Base-by-base conservation (phyloP, 108 stramenopile species). In the Asterionellopsis glacialis region DNA sequence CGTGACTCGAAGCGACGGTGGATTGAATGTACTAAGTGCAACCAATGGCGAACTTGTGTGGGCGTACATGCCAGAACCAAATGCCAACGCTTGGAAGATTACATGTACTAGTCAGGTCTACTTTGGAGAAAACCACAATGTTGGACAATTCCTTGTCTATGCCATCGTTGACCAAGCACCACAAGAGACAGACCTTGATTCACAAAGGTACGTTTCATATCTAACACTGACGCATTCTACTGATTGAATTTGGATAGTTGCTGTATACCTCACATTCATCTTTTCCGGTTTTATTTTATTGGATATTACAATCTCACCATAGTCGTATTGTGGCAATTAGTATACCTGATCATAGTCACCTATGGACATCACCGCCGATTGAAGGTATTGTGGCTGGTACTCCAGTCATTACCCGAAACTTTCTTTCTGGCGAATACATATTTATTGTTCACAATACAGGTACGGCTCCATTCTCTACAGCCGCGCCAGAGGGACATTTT, bases 321-420 rank as follows among this genome's bases (percentile, higher is more conserved):
- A 57, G 56, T 41, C 15, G 56, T 2, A 57, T 57, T 6, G 40
- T 57, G 13, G 56, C 56, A 22, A 42, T 57, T 6, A 14, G 33
- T 41, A 27, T 39, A 39, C 56, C 56, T 12, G 28, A 41, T 6
- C 45, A 57, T 57, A n/a, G 41, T n/a, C 19, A 39, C 7, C 1
- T 41, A 2, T 57, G 56, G 56, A 57, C 39, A n/a, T 57, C 56
- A 16, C n/a, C 19, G 7, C 39, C 56, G 9, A 39, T 57, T 38
- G 38, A 41, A 4, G 56, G 56, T n/a, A 11, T 11, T 16, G 26
- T 57, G 14, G 16, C 16, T 3, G 56, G 56, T 41, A 57, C 28
- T 40, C 56, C 56, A 4, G 18, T 57, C 23, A n/a, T 41, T 13
- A 41, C 33, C 1, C 45, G 22, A 42, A 26, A 38, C 25, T 40